phyloP scores from a whole-genome alignment of 177 flowering plant genomes.

The Vitis hybrid region DNA sequence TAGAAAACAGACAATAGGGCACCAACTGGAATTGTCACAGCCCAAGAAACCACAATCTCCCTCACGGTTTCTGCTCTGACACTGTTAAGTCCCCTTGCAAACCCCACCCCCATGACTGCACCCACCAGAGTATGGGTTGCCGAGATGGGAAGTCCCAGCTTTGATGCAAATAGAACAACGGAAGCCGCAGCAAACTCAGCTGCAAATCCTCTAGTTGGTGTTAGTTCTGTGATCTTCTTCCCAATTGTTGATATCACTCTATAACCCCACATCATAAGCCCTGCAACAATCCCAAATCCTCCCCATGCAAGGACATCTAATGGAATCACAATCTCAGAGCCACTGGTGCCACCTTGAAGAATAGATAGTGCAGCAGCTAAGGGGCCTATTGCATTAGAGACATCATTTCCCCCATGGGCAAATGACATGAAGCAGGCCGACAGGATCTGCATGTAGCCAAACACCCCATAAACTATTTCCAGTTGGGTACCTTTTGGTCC shows the following conservation, averaged over 20 bases:
- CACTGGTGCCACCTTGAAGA: conserved; percentile 67
- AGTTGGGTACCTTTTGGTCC: conserved; percentile 91
- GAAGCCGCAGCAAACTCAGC: conserved; percentile 99
- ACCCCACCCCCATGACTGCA: conserved; percentile 97
- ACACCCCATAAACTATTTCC: conserved; percentile 86
- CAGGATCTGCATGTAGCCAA: conserved; percentile 91
- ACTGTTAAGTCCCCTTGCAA: conserved; percentile 89
- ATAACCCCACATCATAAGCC: conserved; percentile 90
- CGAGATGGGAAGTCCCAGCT: conserved; percentile 88
- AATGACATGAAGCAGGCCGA: conserved; percentile 99
- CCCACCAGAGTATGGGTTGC: conserved; percentile 97
- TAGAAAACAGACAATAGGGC: conserved; percentile 70
- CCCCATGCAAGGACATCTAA: conserved; percentile 95
- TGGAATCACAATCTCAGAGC: conserved; percentile 72
- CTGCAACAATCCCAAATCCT: conserved; percentile 97
- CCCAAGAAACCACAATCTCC: conserved; percentile 91
- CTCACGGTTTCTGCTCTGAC: conserved; percentile 89
- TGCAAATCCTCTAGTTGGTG: conserved; percentile 95
- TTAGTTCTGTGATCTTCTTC: conserved; percentile 90
- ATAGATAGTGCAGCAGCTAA: conserved; percentile 85
- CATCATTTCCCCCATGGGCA: conserved; percentile 96
- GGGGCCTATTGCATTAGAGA: conserved; percentile 94
- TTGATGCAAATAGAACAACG: conserved; percentile 85
- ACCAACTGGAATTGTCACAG: conserved; percentile 86
- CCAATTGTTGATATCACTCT: conserved; percentile 96